Conservation (phyloP, 169 alveolate genomes). For the Eimeria acervulina region DNA sequence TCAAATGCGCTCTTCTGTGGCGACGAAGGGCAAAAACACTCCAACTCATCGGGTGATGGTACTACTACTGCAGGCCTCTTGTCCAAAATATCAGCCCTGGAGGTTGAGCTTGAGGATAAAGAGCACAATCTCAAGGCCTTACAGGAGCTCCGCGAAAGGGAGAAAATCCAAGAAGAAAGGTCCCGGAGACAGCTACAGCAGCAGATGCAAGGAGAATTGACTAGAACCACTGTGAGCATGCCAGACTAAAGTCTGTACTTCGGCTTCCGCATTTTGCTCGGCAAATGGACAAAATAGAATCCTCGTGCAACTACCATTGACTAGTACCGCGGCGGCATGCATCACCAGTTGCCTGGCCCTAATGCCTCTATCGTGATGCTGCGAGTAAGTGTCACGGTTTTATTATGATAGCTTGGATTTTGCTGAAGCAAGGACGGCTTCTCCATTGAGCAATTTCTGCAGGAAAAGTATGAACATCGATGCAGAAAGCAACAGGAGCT, state of each 20-base stretch:
- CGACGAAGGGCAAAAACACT: neutral
- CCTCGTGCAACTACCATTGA: neutral
- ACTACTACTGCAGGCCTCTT: constrained; percentile 2
- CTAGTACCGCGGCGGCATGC: neutral
- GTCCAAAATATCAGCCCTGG: constrained; percentile 73
- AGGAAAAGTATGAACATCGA: constrained; percentile 76
- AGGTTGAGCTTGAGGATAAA: constrained; percentile 76
- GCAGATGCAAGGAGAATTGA: constrained; percentile 37
- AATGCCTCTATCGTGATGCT: neutral
- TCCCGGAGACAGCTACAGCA: constrained; percentile 22
- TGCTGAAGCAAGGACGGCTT: neutral
- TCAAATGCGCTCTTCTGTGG: neutral
- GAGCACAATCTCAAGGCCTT: constrained; percentile 70
- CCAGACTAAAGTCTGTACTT: neutral
- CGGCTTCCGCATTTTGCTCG: neutral
- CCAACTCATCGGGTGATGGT: neutral
- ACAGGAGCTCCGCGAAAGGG: constrained; percentile 65
- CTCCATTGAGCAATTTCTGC: neutral
- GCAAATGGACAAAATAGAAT: neutral
- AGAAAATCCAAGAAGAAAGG: constrained; percentile 26
- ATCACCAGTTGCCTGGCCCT: neutral
- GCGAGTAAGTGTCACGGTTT: neutral
- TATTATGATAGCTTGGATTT: neutral
- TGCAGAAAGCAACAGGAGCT: constrained; percentile 50
- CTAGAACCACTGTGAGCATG: constrained; percentile 2